phyloP scores from a whole-genome alignment of 441 rosid species.

The Rhodomyrtus psidioides region DNA sequence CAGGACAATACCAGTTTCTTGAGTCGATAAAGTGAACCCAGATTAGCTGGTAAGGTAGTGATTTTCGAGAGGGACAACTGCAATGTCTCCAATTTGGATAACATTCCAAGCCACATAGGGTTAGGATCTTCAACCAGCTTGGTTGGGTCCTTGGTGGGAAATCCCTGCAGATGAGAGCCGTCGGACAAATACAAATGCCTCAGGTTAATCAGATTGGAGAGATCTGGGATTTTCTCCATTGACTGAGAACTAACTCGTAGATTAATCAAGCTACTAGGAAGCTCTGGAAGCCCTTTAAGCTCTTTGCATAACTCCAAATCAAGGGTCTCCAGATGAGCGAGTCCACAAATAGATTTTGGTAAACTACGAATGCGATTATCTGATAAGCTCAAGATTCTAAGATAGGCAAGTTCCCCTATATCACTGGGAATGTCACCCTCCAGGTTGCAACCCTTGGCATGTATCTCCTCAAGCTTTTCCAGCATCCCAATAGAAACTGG shows the following conservation, averaged over 20 bases:
- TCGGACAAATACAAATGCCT: constrained; percentile 5
- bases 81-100: constrained; percentile 9
- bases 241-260: constrained; percentile 11
- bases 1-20: constrained; percentile 6
- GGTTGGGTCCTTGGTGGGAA: constrained; percentile 1
- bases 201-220: constrained; percentile 3
- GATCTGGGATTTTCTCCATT: constrained; percentile 5
- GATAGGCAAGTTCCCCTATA: not conserved
- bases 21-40: not conserved
- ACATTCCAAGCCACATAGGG: not conserved
- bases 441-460: constrained; percentile 9
- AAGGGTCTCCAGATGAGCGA: not conserved
- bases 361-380: not conserved
- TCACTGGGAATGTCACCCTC: constrained; percentile 10
- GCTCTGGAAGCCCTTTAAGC: not conserved
- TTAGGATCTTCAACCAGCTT: not conserved
- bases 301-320: constrained; percentile 1
- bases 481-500: constrained; percentile 5
- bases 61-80: not conserved
- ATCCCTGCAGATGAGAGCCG: constrained; percentile 2
- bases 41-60: not conserved
- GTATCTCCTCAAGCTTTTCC: constrained; percentile 6
- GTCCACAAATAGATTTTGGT: not conserved
- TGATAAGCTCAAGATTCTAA: not conserved
- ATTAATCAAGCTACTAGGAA: constrained; percentile 1